Conservation (phyloP, 306 rosid species). For the Prunus dulcis region DNA sequence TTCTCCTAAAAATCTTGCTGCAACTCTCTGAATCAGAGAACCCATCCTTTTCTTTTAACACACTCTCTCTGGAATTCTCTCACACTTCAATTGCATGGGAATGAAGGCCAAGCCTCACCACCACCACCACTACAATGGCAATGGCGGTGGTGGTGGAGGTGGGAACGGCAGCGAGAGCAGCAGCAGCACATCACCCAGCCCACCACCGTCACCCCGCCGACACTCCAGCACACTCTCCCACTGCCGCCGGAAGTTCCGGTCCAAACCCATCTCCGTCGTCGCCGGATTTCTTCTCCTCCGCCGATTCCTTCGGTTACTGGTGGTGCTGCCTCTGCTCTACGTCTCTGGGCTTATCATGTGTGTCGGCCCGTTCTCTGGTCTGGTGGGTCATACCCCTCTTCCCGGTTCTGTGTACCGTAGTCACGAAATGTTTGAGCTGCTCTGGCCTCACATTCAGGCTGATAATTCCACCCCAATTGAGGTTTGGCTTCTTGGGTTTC, state of each 20-base stretch:
- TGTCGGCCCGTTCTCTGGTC: conserved; percentile 73
- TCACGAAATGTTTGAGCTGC: conserved; percentile 53
- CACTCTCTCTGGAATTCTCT: not conserved
- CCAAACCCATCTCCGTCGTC: conserved; percentile 42
- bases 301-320: conserved; percentile 64
- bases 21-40: not conserved
- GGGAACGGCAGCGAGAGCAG: conserved; percentile 19
- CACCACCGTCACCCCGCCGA: conserved; percentile 81
- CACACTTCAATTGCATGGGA: conserved; percentile 9
- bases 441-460: conserved; percentile 52
- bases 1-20: not conserved
- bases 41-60: not conserved
- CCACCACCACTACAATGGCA: conserved; percentile 24
- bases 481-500: conserved; percentile 36
- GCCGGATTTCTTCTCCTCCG: conserved; percentile 55
- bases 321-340: conserved; percentile 71
- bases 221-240: conserved; percentile 33
- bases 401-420: conserved; percentile 91
- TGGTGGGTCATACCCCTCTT: conserved; percentile 54
- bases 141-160: conserved; percentile 27
- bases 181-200: conserved; percentile 74
- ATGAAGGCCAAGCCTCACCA: conserved; percentile 60
- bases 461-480: conserved; percentile 75
- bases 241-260: conserved; percentile 56
- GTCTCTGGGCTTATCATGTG: conserved; percentile 83